Evolutionary conservation across 495 filamentous ascomycete genomes (phyloP).

Genomic region (Aspergillus heteromorphus): DNA sequence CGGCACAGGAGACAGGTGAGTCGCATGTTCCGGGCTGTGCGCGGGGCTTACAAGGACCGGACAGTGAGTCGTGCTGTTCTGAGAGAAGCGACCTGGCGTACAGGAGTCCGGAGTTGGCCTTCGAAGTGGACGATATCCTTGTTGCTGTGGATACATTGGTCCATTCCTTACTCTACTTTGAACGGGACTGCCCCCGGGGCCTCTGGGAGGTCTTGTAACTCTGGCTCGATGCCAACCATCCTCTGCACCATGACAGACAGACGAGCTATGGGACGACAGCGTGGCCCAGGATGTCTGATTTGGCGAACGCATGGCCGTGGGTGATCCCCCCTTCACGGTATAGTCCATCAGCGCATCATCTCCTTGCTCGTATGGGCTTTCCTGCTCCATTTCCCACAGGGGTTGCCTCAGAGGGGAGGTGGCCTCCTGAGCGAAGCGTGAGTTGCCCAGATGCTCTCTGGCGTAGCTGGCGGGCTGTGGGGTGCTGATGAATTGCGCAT

Average conservation of each 20-base stretch:
- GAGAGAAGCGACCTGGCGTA: background rate
- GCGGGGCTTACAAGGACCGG: background rate
- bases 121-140: background rate
- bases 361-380: background rate
- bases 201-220: slow-evolving; percentile 5
- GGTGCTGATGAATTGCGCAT: slow-evolving; percentile 36
- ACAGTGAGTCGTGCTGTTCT: background rate
- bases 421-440: background rate
- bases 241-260: slow-evolving; percentile 6
- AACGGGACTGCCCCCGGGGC: background rate
- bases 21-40: background rate
- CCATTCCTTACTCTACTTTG: background rate
- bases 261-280: background rate
- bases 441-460: slow-evolving; percentile 1
- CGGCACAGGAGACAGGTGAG: slow-evolving; percentile 1
- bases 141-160: background rate
- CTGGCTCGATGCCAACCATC: slow-evolving; percentile 2
- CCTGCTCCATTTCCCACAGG: slow-evolving; percentile 5
- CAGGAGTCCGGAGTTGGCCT: background rate
- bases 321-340: slow-evolving; percentile 1
- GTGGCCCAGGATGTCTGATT: slow-evolving; percentile 5
- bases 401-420: slow-evolving; percentile 9
- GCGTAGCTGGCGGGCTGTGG: slow-evolving; percentile 17
- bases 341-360: slow-evolving; percentile 2
- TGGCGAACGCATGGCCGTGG: slow-evolving; percentile 5